A percentile compares a stretch with the other conserved stretches of the same genome.
Conservation (phyloP, 2,329 filamentous ascomycete species). For the Pestalotiopsis sp. region DNA sequence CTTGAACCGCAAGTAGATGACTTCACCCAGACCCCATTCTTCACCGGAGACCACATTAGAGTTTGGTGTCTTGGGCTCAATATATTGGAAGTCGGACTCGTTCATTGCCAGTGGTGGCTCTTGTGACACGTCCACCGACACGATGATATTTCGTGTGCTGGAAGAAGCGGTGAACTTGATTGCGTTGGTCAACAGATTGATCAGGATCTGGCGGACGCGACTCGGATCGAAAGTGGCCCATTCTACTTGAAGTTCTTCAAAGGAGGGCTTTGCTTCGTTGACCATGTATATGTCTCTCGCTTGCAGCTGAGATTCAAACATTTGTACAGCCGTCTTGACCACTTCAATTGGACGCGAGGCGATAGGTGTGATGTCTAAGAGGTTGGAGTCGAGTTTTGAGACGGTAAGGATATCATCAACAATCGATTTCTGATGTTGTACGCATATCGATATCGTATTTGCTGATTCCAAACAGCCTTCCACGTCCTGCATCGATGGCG, state of each 20-base stretch:
- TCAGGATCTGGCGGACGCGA: slow-evolving; percentile 59
- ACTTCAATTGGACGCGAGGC: slow-evolving; percentile 53
- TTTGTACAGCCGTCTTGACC: slow-evolving; percentile 55
- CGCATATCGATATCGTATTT: slow-evolving; percentile 57
- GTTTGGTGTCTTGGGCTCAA: slow-evolving; percentile 26
- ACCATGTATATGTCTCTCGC: slow-evolving; percentile 56
- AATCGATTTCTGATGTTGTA: slow-evolving; percentile 57
- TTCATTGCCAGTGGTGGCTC: slow-evolving; percentile 32
- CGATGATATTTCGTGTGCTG: slow-evolving; percentile 42
- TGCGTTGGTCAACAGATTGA: slow-evolving; percentile 62
- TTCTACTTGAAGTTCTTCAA: slow-evolving; percentile 48
- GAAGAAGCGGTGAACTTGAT: slow-evolving; percentile 56
- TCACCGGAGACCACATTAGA: slow-evolving; percentile 19
- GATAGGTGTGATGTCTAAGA: slow-evolving; percentile 57
- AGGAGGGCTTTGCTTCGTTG: slow-evolving; percentile 49
- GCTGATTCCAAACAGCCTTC: slow-evolving; percentile 54
- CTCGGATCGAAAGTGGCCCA: slow-evolving; percentile 60
- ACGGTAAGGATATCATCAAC: slow-evolving; percentile 51
- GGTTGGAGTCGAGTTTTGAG: slow-evolving; percentile 55
- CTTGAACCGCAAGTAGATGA: slow-evolving; percentile 45
- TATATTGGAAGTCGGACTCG: slow-evolving; percentile 30
- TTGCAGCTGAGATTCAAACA: slow-evolving; percentile 59
- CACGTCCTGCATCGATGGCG: slow-evolving; percentile 34
- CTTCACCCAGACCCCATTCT: slow-evolving; percentile 35
- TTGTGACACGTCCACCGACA: slow-evolving; percentile 50